phyloP scores from a whole-genome alignment of 495 filamentous ascomycete genomes.

The Aspergillus indologenus region DNA sequence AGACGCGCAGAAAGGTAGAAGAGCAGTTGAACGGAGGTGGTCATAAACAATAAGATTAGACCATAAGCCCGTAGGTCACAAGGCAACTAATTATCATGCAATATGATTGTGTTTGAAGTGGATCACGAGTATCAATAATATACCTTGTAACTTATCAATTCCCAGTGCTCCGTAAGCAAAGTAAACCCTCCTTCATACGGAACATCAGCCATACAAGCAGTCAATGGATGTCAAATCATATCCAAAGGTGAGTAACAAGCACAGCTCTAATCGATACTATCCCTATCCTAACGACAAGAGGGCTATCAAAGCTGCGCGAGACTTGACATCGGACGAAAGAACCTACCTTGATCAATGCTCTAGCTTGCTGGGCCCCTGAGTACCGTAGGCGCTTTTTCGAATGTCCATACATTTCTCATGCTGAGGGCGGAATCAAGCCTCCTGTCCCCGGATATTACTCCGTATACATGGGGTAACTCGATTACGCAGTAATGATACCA shows the following conservation, averaged over 20 bases:
- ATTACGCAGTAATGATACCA: background rate
- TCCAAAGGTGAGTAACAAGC: background rate
- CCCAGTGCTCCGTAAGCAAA: background rate
- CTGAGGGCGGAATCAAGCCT: slow-evolving; percentile 8
- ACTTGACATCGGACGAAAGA: background rate
- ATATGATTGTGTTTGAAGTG: slow-evolving; percentile 5
- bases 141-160: slow-evolving; percentile 11
- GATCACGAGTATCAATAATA: slow-evolving; percentile 11
- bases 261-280: background rate
- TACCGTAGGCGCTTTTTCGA: no score
- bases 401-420: no score
- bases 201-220: background rate
- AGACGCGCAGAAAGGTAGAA: no score
- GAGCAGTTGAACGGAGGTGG: no score
- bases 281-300: background rate
- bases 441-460: slow-evolving; percentile 8
- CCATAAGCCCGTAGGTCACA: slow-evolving; percentile 5
- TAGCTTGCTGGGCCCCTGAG: background rate
- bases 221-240: slow-evolving; percentile 1
- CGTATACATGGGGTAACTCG: slow-evolving; percentile 4
- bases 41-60: background rate
- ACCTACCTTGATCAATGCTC: background rate
- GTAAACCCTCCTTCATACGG: background rate
- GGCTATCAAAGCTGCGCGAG: background rate
- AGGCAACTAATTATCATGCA: slow-evolving; percentile 12